phyloP scores from a whole-genome alignment of 1,284 basidiomycete species.

The Heterobasidion parviporum region DNA sequence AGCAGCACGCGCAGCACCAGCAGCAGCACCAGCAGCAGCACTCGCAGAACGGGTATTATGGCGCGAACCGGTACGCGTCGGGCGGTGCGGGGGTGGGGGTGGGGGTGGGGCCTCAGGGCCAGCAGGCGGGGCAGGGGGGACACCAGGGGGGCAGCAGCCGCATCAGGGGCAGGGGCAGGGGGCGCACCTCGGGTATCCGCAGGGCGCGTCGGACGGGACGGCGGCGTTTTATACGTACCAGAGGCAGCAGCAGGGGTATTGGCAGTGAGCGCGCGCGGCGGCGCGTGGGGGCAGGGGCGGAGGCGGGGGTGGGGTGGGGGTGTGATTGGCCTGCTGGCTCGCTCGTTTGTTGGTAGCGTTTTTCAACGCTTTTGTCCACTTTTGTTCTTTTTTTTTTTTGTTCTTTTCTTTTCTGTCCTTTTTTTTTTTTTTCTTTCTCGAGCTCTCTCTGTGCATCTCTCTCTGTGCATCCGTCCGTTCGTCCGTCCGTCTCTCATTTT shows the following conservation, averaged over 20 bases:
- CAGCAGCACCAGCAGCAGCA: constrained; percentile 30
- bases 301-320: no score
- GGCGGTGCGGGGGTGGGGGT: constrained; percentile 27
- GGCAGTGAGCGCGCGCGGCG: constrained; percentile 39
- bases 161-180: constrained; percentile 36
- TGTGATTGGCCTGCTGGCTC: no score
- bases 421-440: no score
- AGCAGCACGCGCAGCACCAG: neutral
- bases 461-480: no score
- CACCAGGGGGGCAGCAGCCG: constrained; percentile 20
- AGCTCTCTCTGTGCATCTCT: no score
- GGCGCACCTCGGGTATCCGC: constrained; percentile 56
- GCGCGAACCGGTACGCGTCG: constrained; percentile 49
- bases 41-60: constrained; percentile 52
- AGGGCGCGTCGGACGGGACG: constrained; percentile 49
- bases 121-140: constrained; percentile 26
- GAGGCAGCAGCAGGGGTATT: constrained; percentile 51
- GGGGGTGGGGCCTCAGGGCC: constrained; percentile 32
- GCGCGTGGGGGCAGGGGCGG: no score
- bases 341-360: no score
- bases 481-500: neutral
- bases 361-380: no score
- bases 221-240: constrained; percentile 52
- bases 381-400: no score
- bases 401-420: no score